Base-by-base conservation (phyloP, 1,139 yeast species). In the Hanseniaspora sp. region DNA sequence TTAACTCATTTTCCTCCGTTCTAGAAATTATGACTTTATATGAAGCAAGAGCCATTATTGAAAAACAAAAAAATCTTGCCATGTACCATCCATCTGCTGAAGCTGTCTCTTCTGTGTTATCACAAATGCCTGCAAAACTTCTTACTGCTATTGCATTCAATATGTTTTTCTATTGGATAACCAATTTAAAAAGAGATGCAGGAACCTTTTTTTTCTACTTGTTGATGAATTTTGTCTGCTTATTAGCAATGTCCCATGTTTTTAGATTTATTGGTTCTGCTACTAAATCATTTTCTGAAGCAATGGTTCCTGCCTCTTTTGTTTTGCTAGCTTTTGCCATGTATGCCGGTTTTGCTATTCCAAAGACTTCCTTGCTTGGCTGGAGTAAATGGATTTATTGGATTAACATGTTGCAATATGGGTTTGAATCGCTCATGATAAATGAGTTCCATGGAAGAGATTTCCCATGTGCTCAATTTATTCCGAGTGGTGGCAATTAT, bases 331-430 rank as follows among this genome's bases (percentile, higher is more conserved):
- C 79, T 3, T 64, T 84, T 67, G 72, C 79, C 15, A 75, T 83
- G 65, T 83, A 75, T 67, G 79, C 87, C n/a, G 94, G 94, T 57
- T 85, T 83, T 67, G 81, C 80, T 37, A 74, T 84, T 58, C 92
- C 92, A 38, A 76, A 76, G 54, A 76, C 77, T 9, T 73, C 74
- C 55, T 81, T 84, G 84, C 75, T 78, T 57, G 83, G 85, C 33
- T 85, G 94, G 94, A 78, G 85, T 39, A 73, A 83, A 59, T 86
- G 94, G 92, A 78, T 85, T 62, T 81, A 80, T 68, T 84, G 82
- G 63, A 66, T 84, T 56, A 77, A 85, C 61, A 94, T 94, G 0
- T 69, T 84, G 51, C 81, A 79, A 7, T 85, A 84, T 62, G 75
- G 78, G 5, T 83, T 82, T 61, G 90, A 83, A 65, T 72, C 85